A percentile compares a stretch with the other conserved stretches of the same genome.
Evolutionary conservation across 1,139 yeast species (phyloP).

Genomic region (Sugiyamaella japonica): DNA sequence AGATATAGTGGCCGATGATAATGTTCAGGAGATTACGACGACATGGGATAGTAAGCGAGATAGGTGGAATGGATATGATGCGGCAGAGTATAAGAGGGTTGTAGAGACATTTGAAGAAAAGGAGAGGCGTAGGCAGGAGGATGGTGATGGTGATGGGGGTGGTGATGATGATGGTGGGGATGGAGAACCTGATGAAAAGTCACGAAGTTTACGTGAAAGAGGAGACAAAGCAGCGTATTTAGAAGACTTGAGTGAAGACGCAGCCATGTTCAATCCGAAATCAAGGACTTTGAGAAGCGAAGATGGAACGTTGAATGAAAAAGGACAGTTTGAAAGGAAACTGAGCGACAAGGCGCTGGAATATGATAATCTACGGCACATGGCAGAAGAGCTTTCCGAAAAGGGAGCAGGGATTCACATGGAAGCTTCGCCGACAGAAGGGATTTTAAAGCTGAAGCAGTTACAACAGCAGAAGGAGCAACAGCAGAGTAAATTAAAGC

Average conservation of each 20-base stretch:
- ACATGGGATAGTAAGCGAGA: slow-evolving; percentile 67
- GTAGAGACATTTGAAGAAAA: slow-evolving; percentile 49
- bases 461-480: slow-evolving; percentile 41
- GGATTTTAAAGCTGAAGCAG: slow-evolving; percentile 49
- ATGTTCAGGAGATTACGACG: slow-evolving; percentile 40
- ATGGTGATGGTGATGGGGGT: slow-evolving; percentile 36
- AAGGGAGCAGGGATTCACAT: slow-evolving; percentile 48
- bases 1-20: slow-evolving; percentile 36
- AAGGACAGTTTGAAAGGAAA: slow-evolving; percentile 54
- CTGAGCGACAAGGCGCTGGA: slow-evolving; percentile 54
- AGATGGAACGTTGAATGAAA: slow-evolving; percentile 51
- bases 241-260: slow-evolving; percentile 39
- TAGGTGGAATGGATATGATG: slow-evolving; percentile 74
- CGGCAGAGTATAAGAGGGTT: slow-evolving; percentile 56
- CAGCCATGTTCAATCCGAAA: slow-evolving; percentile 10
- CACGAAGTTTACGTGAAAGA: slow-evolving; percentile 47
- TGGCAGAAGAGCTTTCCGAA: slow-evolving; percentile 53
- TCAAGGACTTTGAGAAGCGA: slow-evolving; percentile 45
- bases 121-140: slow-evolving; percentile 36
- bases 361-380: slow-evolving; percentile 49
- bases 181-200: slow-evolving; percentile 8
- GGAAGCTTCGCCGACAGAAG: slow-evolving; percentile 63
- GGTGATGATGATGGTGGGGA: slow-evolving; percentile 22
- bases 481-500: slow-evolving; percentile 39
- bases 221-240: slow-evolving; percentile 57